Evolutionary conservation across 139 green algal genomes (phyloP).

Genomic region (Chlorella sp.): DNA sequence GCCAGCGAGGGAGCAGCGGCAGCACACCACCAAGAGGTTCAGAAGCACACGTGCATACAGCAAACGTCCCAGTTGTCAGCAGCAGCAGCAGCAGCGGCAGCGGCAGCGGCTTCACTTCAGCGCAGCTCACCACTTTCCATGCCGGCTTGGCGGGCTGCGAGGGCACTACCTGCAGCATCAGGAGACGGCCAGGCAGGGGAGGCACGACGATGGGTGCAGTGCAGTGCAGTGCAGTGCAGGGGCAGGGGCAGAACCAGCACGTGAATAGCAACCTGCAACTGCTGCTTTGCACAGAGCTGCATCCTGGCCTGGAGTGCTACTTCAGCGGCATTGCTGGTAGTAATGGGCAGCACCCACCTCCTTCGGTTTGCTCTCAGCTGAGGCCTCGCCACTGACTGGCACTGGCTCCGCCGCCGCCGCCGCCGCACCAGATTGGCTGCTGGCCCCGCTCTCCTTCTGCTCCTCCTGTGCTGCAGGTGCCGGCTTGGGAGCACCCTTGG

Average conservation of each 20-base stretch:
- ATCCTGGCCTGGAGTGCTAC: background rate
- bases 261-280: background rate
- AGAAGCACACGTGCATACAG: background rate
- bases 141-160: conserved; percentile 68
- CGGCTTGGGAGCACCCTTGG: background rate
- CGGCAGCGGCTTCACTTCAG: too few species aligned
- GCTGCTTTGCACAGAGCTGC: background rate
- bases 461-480: background rate
- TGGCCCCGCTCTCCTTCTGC: background rate
- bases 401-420: background rate
- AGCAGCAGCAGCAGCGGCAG: too few species aligned
- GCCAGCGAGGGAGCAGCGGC: too few species aligned
- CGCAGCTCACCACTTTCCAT: conserved; percentile 71
- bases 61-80: background rate
- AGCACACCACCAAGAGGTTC: background rate
- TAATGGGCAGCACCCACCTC: background rate
- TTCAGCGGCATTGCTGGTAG: background rate
- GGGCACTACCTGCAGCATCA: conserved; percentile 5
- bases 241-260: background rate
- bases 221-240: too few species aligned
- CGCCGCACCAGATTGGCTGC: background rate
- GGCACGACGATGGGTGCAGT: background rate
- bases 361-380: conserved; percentile 12
- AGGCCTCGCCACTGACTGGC: background rate
- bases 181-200: background rate